phyloP scores from a whole-genome alignment of 768 basidiomycete species.

The Suillus discolor region DNA sequence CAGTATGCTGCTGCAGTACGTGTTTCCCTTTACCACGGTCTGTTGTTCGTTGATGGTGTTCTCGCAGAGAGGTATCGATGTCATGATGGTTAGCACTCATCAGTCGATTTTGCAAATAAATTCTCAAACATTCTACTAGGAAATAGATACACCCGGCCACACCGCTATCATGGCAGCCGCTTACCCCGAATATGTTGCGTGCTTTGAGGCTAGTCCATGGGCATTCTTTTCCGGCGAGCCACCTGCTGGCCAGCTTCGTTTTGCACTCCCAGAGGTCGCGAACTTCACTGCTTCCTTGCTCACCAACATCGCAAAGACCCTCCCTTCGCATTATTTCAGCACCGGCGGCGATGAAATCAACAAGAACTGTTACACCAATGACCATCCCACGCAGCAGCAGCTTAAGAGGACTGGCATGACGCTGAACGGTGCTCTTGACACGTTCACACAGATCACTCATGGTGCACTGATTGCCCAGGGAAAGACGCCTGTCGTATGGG shows the following conservation, averaged over 20 bases:
- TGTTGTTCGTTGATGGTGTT: constrained; percentile 1
- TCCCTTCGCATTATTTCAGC: constrained; percentile 60
- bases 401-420: constrained; percentile 42
- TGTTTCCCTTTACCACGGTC: constrained; percentile 7
- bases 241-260: constrained; percentile 75
- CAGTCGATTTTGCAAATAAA: background rate
- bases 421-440: constrained; percentile 42
- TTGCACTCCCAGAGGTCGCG: constrained; percentile 55
- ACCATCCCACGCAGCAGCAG: constrained; percentile 54
- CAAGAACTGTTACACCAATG: constrained; percentile 57
- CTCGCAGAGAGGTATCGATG: constrained; percentile 63
- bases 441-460: constrained; percentile 41
- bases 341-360: constrained; percentile 84
- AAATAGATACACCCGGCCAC: constrained; percentile 82
- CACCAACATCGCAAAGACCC: constrained; percentile 46
- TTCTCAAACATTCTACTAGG: constrained; percentile 35
- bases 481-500: constrained; percentile 54
- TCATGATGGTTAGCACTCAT: constrained; percentile 42
- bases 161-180: constrained; percentile 61
- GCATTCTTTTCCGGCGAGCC: constrained; percentile 57
- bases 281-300: constrained; percentile 57
- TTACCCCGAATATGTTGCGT: constrained; percentile 72
- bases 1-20: constrained; percentile 68
- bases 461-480: constrained; percentile 31
- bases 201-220: constrained; percentile 56